Percentiles rank a stretch among this genome's conserved stretches.
phyloP scores from a whole-genome alignment of 768 basidiomycete species.

The Tricholoma bakamatsutake region DNA sequence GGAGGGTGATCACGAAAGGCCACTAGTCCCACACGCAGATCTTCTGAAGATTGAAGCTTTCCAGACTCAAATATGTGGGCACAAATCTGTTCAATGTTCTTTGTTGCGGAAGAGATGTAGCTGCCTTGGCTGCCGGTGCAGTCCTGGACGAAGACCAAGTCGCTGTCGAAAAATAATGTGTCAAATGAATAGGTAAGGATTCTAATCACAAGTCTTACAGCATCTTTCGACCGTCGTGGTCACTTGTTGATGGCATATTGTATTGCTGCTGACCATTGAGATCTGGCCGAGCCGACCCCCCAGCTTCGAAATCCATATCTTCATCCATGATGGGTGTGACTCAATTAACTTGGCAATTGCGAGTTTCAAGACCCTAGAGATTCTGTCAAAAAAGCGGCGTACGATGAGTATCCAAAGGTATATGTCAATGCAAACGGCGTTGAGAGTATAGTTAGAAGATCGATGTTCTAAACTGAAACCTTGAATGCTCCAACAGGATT shows the following conservation, averaged over 20 bases:
- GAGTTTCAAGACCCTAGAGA: constrained; percentile 9
- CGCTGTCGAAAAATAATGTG: constrained; percentile 39
- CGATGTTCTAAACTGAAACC: constrained; percentile 20
- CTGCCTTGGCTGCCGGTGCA: constrained; percentile 90
- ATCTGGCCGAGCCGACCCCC: constrained; percentile 27
- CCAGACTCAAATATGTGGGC: constrained; percentile 93
- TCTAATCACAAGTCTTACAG: constrained; percentile 44
- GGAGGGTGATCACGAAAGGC: constrained; percentile 97
- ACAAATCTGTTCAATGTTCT: constrained; percentile 95
- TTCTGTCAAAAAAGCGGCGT: constrained; percentile 1
- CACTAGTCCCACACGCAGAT: constrained; percentile 86
- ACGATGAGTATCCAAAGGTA: background rate
- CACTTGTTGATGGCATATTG: constrained; percentile 18
- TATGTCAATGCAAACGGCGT: constrained; percentile 1
- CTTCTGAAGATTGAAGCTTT: constrained; percentile 79
- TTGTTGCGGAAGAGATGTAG: constrained; percentile 90
- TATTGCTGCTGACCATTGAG: constrained; percentile 30
- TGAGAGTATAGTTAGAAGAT: constrained; percentile 14
- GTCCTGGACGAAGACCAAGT: constrained; percentile 93
- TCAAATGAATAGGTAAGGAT: constrained; percentile 7
- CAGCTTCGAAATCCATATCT: constrained; percentile 65
- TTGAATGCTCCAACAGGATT: constrained; percentile 9
- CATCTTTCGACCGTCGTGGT: constrained; percentile 53
- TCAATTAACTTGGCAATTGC: constrained; percentile 9
- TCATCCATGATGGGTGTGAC: constrained; percentile 55